These are phyloP conservation scores for Epichloe gansuensis DNA, from an alignment of 2,329 filamentous ascomycete genomes.

Conservation along the genomic window DNA sequence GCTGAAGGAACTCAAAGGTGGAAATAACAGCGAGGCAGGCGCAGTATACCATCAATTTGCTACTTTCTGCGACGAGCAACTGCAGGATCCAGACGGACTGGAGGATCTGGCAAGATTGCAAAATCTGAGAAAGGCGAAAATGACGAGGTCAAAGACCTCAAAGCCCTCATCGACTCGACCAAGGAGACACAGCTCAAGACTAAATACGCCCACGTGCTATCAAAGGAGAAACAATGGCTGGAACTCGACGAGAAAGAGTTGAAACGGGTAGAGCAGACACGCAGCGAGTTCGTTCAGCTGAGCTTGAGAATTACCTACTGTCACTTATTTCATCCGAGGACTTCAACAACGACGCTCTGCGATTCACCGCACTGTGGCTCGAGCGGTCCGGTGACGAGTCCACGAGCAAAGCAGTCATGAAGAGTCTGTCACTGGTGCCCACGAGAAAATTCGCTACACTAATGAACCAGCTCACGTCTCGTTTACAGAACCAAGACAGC, in stretches of 20 bases:
- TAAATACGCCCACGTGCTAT: constrained; percentile 47
- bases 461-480: constrained; percentile 95
- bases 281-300: constrained; percentile 73
- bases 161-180: constrained; percentile 41
- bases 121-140: constrained; percentile 70
- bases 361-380: constrained; percentile 90
- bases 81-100: constrained; percentile 73
- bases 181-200: constrained; percentile 41
- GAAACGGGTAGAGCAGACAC: constrained; percentile 60
- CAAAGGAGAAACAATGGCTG: constrained; percentile 76
- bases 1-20: constrained; percentile 64
- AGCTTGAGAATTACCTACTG: constrained; percentile 85
- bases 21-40: constrained; percentile 58
- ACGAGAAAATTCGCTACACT: constrained; percentile 85
- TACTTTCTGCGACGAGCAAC: constrained; percentile 84
- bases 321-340: constrained; percentile 76
- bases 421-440: constrained; percentile 60
- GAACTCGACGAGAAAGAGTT: constrained; percentile 84
- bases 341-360: constrained; percentile 78
- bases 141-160: constrained; percentile 66
- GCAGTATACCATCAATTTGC: constrained; percentile 93
- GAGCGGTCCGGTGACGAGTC: constrained; percentile 66
- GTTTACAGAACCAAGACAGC: constrained; percentile 58
- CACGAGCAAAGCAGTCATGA: constrained; percentile 66
- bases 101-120: constrained; percentile 76